These are phyloP conservation scores for Coemansia sp. DNA, from an alignment of 192 early-diverging fungal species.

Conservation along the genomic window DNA sequence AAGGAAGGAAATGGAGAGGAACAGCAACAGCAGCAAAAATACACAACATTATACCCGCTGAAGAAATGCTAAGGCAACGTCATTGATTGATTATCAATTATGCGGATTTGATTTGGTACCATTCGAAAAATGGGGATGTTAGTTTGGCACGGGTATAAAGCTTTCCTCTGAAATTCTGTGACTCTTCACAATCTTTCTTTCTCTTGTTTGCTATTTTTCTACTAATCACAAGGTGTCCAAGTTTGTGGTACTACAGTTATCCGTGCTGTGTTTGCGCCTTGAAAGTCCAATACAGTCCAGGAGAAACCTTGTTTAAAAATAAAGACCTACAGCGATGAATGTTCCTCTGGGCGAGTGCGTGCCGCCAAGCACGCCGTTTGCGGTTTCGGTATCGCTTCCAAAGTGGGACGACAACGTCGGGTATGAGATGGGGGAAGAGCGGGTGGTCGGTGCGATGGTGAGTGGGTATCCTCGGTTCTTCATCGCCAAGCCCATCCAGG, in stretches of 20 bases:
- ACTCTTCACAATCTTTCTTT: not conserved
- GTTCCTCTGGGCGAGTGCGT: conserved; percentile 69
- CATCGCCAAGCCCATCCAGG: conserved; percentile 56
- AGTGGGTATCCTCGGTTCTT: conserved; percentile 96
- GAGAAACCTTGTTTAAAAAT: not conserved
- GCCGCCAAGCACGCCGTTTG: conserved; percentile 72
- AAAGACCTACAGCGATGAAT: conserved; percentile 11
- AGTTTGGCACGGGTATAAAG: too few relatives aligned
- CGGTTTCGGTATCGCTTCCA: conserved; percentile 89
- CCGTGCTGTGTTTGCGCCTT: too few relatives aligned
- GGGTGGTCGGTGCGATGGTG: conserved; percentile 69
- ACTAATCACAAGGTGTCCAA: too few relatives aligned
- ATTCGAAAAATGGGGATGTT: not conserved
- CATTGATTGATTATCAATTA: conserved; percentile 21
- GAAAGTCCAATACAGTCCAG: too few relatives aligned
- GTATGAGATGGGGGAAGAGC: conserved; percentile 85
- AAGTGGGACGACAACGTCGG: conserved; percentile 88
- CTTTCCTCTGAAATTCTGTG: too few relatives aligned
- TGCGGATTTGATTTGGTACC: conserved; percentile 22
- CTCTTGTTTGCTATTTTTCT: not conserved
- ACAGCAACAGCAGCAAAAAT: too few relatives aligned
- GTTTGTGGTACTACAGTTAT: too few relatives aligned
- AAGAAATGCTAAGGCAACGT: conserved; percentile 16
- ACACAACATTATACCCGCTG: not conserved
- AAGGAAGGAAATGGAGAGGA: too few relatives aligned